Evolutionary conservation across 1,284 basidiomycete species (phyloP).

Genomic region (Austropuccinia psidii): DNA sequence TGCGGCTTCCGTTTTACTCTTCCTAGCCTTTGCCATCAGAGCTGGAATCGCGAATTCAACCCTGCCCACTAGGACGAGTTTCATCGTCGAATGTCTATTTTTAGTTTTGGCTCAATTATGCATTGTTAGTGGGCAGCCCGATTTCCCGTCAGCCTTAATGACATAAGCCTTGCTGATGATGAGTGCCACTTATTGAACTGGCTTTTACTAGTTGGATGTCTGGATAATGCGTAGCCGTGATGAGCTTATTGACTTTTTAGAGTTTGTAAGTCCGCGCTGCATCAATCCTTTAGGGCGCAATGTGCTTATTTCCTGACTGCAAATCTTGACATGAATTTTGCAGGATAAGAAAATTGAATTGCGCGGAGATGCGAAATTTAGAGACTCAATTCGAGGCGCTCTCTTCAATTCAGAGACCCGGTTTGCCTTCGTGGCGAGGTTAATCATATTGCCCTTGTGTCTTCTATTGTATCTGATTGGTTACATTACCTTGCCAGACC

Average conservation of each 20-base stretch:
- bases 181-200: background rate
- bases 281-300: background rate
- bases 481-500: slow-evolving; percentile 3
- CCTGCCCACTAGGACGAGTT: background rate
- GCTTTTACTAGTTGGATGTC: slow-evolving; percentile 5
- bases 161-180: background rate
- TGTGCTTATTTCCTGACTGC: background rate
- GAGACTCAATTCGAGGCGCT: background rate
- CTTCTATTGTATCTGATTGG: slow-evolving; percentile 18
- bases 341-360: background rate
- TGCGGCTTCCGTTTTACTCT: background rate
- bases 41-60: slow-evolving; percentile 21
- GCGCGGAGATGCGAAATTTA: background rate
- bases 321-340: background rate
- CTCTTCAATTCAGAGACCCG: background rate
- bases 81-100: slow-evolving; percentile 26
- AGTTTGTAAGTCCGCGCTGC: background rate
- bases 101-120: slow-evolving; percentile 18
- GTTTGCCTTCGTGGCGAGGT: background rate
- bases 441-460: background rate
- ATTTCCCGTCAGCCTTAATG: background rate
- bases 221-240: slow-evolving; percentile 23
- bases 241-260: slow-evolving; percentile 7
- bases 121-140: background rate
- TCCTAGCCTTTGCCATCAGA: slow-evolving; percentile 27